Evolutionary conservation across 2,329 filamentous ascomycete species (phyloP), one percentile per base, ranked within the genome.

Genomic region (Pseudogymnoascus sp.): DNA sequence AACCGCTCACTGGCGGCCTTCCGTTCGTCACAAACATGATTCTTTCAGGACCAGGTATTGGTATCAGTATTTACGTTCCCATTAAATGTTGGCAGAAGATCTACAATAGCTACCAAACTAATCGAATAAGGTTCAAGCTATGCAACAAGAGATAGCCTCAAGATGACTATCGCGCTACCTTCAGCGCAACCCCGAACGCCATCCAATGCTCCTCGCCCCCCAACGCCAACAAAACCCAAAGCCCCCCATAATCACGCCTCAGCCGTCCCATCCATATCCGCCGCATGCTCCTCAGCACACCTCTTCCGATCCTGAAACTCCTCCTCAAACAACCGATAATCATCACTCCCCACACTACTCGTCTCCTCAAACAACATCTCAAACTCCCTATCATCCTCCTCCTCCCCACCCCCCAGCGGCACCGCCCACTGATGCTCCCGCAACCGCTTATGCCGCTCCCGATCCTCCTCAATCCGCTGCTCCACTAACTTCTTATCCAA

Each of bases 391-490:
- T 71, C 69, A 16, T 66, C 66, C 6, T 87, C 83, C 5, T 39
- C 36, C 22, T 59, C 22, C 25, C 83, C 80, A 7, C 81, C 78
- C 33, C 84, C 82, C 7, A 83, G 81, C 30, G 84, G 84, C 2
- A 96, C 86, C 0, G 92, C 91, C 94, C 95, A 99, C 66, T 96
- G 95, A 69, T 87, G 92, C 77, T 99, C 94, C 22, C 94, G 80
- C 70, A 93, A 79, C 45, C 93, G 80, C 80, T 99, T 99, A 75
- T 99, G 95, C 45, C 94, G 81, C 75, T 99, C 94, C 3, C 94
- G 82, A 75, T 99, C 94, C 76, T 99, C 95, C 69, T 99, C 95
- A 66, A 99, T 96, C 41, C 94, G 82, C 78, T 97, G 92, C 76
- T 97, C 92, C 61, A 97, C 90, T 76, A 96, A 90, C 62, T 89